Evolutionary conservation across 1,284 basidiomycete species (phyloP).

Genomic region (Singerocomus inundabilis): DNA sequence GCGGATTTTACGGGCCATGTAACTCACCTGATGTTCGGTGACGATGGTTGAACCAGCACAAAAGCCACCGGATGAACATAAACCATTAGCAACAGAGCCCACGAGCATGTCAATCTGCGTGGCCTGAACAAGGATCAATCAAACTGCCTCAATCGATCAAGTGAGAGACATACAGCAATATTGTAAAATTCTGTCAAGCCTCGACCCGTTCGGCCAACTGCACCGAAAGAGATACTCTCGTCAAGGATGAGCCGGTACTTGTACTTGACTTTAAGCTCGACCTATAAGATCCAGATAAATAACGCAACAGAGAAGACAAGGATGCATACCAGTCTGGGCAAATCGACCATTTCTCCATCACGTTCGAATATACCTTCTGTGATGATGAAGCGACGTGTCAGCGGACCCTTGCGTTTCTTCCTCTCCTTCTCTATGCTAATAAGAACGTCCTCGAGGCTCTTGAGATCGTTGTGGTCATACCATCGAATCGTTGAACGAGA

Average conservation of each 20-base stretch:
- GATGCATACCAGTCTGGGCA: slow-evolving; percentile 75
- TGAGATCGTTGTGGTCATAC: slow-evolving; percentile 96
- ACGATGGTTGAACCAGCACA: slow-evolving; percentile 88
- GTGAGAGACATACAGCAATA: slow-evolving; percentile 63
- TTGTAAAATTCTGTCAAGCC: slow-evolving; percentile 94
- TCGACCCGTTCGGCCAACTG: slow-evolving; percentile 89
- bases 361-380: slow-evolving; percentile 97
- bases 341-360: slow-evolving; percentile 88
- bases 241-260: slow-evolving; percentile 96
- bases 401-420: slow-evolving; percentile 75
- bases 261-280: slow-evolving; percentile 93
- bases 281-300: slow-evolving; percentile 42
- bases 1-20: not conserved
- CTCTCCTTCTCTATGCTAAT: slow-evolving; percentile 84
- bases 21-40: slow-evolving; percentile 79
- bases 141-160: not conserved
- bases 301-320: not conserved
- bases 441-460: slow-evolving; percentile 87
- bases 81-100: slow-evolving; percentile 85
- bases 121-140: slow-evolving; percentile 43
- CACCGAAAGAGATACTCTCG: slow-evolving; percentile 92
- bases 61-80: slow-evolving; percentile 90
- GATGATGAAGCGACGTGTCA: slow-evolving; percentile 93
- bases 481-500: slow-evolving; percentile 90
- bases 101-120: slow-evolving; percentile 78